These are phyloP conservation scores for Sarcodon sp. DNA, from an alignment of 768 basidiomycete genomes.

Conservation along the genomic window DNA sequence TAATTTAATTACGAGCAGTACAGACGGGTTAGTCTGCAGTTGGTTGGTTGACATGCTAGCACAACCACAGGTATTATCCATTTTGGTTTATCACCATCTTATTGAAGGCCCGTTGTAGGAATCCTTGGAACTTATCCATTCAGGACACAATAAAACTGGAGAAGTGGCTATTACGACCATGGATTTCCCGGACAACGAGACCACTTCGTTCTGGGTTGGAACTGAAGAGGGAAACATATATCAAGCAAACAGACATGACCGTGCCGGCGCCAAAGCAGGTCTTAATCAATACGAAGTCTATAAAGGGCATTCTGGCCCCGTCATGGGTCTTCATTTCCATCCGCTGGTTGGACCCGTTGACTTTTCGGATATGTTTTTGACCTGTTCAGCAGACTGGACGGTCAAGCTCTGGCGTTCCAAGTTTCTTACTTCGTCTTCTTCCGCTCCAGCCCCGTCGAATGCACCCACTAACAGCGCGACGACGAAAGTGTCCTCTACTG, in stretches of 20 bases:
- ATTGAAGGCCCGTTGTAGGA: conserved; percentile 37
- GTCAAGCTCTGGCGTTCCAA: conserved; percentile 93
- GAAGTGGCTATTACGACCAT: conserved; percentile 92
- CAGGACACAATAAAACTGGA: conserved; percentile 91
- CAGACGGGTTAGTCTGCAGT: conserved; percentile 93
- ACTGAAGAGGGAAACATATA: conserved; percentile 98
- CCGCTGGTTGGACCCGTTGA: conserved; percentile 85
- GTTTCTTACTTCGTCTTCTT: conserved; percentile 62
- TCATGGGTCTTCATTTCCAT: conserved; percentile 93
- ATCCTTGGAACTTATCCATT: conserved; percentile 81
- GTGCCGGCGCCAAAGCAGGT: conserved; percentile 93
- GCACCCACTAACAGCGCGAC: conserved; percentile 6
- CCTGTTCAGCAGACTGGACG: conserved; percentile 94
- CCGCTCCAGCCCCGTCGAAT: conserved; percentile 9
- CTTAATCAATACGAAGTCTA: conserved; percentile 90
- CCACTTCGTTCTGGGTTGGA: conserved; percentile 93
- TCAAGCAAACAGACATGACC: conserved; percentile 93
- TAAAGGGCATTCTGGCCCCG: conserved; percentile 83
- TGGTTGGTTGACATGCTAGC: conserved; percentile 99
- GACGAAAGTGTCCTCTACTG: background rate
- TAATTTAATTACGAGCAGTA: conserved; percentile 92
- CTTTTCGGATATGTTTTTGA: conserved; percentile 91
- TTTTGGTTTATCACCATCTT: background rate
- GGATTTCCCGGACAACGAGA: conserved; percentile 94
- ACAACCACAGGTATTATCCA: conserved; percentile 68